phyloP scores from a whole-genome alignment of 106 monocot species.

The Apostasia shenzhenica region DNA sequence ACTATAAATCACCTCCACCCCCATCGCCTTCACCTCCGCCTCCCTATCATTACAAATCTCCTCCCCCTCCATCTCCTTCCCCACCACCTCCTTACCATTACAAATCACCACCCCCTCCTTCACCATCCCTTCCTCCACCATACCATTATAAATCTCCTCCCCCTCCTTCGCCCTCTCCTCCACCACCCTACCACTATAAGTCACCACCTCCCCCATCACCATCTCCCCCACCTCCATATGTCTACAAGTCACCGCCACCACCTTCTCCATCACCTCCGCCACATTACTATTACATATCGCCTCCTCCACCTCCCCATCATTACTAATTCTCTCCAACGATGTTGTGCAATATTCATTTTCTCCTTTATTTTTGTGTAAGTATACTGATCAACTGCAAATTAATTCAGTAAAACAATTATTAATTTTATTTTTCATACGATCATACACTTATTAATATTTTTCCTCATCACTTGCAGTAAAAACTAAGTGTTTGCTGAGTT shows the following conservation, averaged over 20 bases:
- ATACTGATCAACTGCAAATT: too few relatives aligned
- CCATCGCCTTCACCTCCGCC: constrained; percentile 4
- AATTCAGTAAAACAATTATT: too few relatives aligned
- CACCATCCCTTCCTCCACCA: neutral
- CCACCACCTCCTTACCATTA: neutral
- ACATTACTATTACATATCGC: neutral
- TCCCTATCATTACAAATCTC: neutral
- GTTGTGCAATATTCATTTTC: too few relatives aligned
- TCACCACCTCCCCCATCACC: neutral
- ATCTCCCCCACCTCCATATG: neutral
- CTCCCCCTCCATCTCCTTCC: neutral
- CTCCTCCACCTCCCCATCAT: neutral
- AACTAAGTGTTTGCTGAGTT: too few relatives aligned
- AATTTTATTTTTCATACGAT: too few relatives aligned
- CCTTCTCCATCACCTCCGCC: constrained; percentile 1
- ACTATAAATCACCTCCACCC: neutral
- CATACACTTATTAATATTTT: too few relatives aligned
- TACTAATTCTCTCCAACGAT: too few relatives aligned
- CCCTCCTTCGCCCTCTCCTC: neutral
- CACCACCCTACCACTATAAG: neutral
- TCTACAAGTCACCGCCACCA: too few relatives aligned
- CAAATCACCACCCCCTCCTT: neutral
- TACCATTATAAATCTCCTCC: neutral
- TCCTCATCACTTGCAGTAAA: too few relatives aligned
- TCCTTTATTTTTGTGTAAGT: too few relatives aligned